These are phyloP conservation scores for Isabelozyma heimii DNA, from an alignment of 805 yeast species.

Conservation along the genomic window DNA sequence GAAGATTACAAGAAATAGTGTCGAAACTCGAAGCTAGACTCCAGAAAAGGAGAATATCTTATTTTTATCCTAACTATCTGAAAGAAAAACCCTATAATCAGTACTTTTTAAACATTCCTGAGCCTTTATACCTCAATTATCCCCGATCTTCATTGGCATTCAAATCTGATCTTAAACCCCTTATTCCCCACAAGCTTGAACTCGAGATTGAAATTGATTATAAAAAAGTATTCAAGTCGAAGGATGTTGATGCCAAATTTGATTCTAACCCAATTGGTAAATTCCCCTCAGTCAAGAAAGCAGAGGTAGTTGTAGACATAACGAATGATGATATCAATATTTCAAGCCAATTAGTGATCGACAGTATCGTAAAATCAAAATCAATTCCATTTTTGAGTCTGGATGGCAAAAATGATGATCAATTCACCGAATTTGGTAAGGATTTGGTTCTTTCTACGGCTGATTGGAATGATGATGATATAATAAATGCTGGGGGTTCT, in stretches of 20 bases:
- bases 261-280: neutral
- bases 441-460: slow-evolving; percentile 67
- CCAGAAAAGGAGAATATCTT: slow-evolving; percentile 29
- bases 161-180: slow-evolving; percentile 33
- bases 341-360: slow-evolving; percentile 21
- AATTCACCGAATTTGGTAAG: slow-evolving; percentile 43
- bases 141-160: slow-evolving; percentile 47
- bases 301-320: slow-evolving; percentile 12
- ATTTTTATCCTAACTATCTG: slow-evolving; percentile 63
- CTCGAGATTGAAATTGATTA: slow-evolving; percentile 67
- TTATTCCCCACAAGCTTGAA: slow-evolving; percentile 56
- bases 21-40: slow-evolving; percentile 25
- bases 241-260: slow-evolving; percentile 2
- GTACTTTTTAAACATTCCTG: slow-evolving; percentile 64
- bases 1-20: slow-evolving; percentile 26
- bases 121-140: slow-evolving; percentile 52
- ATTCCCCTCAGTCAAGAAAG: slow-evolving; percentile 3
- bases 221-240: slow-evolving; percentile 46
- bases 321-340: slow-evolving; percentile 30
- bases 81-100: slow-evolving; percentile 55
- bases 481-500: slow-evolving; percentile 47
- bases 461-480: slow-evolving; percentile 73
- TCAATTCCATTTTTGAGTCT: slow-evolving; percentile 25
- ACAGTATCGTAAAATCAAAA: slow-evolving; percentile 14
- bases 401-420: slow-evolving; percentile 30